phyloP scores from a whole-genome alignment of 2,329 filamentous ascomycete genomes.

The Emmonsiellopsis sp. region DNA sequence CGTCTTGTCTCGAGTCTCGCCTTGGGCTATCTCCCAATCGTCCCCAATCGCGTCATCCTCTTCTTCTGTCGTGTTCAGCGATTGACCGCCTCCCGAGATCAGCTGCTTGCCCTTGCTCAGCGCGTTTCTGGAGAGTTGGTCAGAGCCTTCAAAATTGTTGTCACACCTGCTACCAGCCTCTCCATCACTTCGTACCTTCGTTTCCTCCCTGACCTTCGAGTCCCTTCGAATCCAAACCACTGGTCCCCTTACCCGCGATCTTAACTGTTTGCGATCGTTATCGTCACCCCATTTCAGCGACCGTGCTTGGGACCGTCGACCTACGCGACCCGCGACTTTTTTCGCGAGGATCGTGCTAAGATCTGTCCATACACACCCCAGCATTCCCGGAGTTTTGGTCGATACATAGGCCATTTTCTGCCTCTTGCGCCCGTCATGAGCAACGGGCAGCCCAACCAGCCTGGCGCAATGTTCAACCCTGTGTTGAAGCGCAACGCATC shows the following conservation, averaged over 20 bases:
- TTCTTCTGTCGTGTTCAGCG: not conserved
- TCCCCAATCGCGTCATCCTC: not conserved
- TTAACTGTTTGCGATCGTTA: not conserved
- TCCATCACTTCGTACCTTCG: not conserved
- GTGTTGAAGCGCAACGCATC: conserved; percentile 8
- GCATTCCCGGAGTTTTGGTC: not conserved
- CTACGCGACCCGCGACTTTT: conserved; percentile 7
- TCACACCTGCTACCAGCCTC: not conserved
- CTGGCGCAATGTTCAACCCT: conserved; percentile 5
- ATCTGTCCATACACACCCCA: not conserved
- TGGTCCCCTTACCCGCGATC: not conserved
- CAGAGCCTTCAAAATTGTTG: not conserved
- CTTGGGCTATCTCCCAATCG: too few relatives aligned
- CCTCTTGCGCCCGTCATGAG: not conserved
- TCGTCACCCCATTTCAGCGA: not conserved
- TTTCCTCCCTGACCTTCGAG: not conserved
- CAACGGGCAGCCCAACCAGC: conserved; percentile 8
- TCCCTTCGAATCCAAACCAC: not conserved
- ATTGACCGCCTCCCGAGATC: not conserved
- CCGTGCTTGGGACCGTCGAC: not conserved
- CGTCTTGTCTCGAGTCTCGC: not conserved
- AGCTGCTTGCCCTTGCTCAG: not conserved
- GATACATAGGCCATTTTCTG: not conserved
- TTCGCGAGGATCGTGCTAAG: conserved; percentile 9
- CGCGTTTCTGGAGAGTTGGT: not conserved